Conservation (phyloP, 208 protist genomes). For the Acanthamoeba rhysodes region DNA sequence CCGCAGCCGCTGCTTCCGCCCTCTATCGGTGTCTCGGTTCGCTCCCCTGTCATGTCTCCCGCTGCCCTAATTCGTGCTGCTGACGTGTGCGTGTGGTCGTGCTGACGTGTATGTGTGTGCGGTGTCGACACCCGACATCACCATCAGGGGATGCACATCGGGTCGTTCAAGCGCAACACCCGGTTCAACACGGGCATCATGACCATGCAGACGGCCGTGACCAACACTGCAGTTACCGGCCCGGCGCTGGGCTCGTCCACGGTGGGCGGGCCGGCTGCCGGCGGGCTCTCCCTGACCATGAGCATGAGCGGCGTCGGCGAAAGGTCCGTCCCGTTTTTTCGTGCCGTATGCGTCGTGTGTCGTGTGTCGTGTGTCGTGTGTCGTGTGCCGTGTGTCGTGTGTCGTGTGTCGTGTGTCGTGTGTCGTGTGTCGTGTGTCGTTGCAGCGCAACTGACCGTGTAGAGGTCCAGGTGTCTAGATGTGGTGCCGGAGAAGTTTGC, state of each 20-base stretch:
- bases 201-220: background rate
- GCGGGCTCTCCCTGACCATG: background rate
- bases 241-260: background rate
- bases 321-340: background rate
- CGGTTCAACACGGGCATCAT: conserved; percentile 35
- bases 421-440: no score
- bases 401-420: no score
- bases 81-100: no score
- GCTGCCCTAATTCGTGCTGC: no score
- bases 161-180: conserved; percentile 60
- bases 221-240: background rate
- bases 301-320: conserved; percentile 55
- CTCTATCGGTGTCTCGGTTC: no score
- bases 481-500: conserved; percentile 64
- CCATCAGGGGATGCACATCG: conserved; percentile 3
- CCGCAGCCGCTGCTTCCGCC: background rate
- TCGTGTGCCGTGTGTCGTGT: no score
- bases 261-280: background rate
- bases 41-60: no score
- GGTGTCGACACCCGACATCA: background rate
- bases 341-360: no score
- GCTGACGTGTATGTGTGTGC: background rate
- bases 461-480: background rate
- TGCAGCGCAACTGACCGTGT: no score
- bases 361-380: no score